These are phyloP conservation scores for Angomonas ambiguus DNA, from an alignment of 208 protist species.

Conservation along the genomic window DNA sequence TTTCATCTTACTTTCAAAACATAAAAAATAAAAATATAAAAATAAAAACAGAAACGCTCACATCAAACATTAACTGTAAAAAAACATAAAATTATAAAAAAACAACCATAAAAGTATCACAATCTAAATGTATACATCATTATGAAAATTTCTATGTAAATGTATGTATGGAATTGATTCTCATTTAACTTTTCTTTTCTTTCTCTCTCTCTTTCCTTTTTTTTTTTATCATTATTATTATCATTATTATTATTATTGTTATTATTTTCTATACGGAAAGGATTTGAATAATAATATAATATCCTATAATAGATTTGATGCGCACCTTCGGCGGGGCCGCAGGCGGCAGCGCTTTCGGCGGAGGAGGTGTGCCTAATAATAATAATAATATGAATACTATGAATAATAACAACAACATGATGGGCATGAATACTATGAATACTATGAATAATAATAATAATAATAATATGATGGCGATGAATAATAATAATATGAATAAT, in stretches of 20 bases:
- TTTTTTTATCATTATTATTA: constrained; percentile 17
- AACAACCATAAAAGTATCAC: too few species aligned
- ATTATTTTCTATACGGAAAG: not conserved
- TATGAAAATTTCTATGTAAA: too few species aligned
- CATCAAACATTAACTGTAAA: too few species aligned
- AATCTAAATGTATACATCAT: too few species aligned
- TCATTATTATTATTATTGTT: not conserved
- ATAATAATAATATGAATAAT: constrained; percentile 1
- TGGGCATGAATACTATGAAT: not conserved
- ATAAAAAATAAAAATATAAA: constrained; percentile 9
- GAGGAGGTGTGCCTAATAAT: not conserved
- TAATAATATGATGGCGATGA: not conserved
- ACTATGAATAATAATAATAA: constrained; percentile 5
- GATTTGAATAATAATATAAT: not conserved
- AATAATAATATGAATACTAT: constrained; percentile 1
- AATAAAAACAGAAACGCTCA: not conserved
- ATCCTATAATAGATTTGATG: not conserved
- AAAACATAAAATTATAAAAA: too few species aligned
- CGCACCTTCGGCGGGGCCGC: not conserved
- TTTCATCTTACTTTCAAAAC: not conserved
- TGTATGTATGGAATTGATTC: too few species aligned
- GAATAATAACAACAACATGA: not conserved
- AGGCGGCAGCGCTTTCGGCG: not conserved
- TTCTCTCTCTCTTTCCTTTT: too few species aligned
- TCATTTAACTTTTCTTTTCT: too few species aligned